Conservation (phyloP, 495 filamentous ascomycete species). For the Penicillium flavigenum region DNA sequence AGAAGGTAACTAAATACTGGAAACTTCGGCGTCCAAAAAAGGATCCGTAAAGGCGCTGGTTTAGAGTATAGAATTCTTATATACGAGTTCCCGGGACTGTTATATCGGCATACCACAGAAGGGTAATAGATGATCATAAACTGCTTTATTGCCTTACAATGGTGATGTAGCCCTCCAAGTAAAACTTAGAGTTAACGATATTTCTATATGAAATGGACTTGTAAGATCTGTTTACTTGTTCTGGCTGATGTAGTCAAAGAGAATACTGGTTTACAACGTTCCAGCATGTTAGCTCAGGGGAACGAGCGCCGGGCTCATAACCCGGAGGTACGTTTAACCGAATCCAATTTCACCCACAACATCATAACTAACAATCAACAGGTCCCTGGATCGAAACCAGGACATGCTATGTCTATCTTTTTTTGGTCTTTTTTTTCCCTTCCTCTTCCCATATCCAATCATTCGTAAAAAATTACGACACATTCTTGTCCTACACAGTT, state of each 20-base stretch:
- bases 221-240: no score
- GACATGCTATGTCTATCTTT: background rate
- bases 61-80: background rate
- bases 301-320: constrained; percentile 8
- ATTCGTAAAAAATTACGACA: no score
- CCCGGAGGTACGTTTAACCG: background rate
- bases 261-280: background rate
- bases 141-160: background rate
- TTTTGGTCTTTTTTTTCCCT: background rate
- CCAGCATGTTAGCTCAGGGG: constrained; percentile 4
- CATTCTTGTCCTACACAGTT: no score
- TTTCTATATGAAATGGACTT: background rate
- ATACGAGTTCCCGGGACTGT: background rate
- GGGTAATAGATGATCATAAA: background rate
- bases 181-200: background rate
- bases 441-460: background rate
- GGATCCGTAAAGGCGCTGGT: background rate
- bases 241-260: background rate
- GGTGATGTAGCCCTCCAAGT: background rate
- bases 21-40: background rate
- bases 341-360: no score
- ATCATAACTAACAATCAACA: no score
- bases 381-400: background rate
- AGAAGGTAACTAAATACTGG: background rate
- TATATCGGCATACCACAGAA: background rate